These are phyloP conservation scores for Solanum ossicruentum DNA, from an alignment of 257 asterid species.

Conservation along the genomic window DNA sequence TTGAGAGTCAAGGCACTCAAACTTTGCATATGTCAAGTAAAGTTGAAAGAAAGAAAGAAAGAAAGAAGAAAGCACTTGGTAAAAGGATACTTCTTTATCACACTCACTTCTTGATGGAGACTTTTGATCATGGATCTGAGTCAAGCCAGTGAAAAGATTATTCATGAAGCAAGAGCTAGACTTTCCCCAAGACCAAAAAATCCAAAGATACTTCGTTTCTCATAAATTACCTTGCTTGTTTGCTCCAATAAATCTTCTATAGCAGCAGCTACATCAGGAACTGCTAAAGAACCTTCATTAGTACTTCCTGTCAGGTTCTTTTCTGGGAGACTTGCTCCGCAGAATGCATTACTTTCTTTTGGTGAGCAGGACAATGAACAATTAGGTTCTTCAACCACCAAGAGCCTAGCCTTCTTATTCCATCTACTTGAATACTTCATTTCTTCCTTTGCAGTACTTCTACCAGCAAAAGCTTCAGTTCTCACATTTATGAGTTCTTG, in stretches of 20 bases:
- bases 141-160: conserved; percentile 13
- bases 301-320: conserved; percentile 20
- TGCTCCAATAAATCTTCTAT: conserved; percentile 88
- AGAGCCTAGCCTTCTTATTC: conserved; percentile 43
- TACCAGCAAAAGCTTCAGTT: conserved; percentile 15
- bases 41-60: background rate
- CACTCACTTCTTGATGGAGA: conserved; percentile 44
- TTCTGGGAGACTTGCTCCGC: conserved; percentile 15
- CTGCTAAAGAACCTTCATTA: conserved; percentile 25
- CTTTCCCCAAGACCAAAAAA: background rate
- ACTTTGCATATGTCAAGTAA: background rate
- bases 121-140: conserved; percentile 66
- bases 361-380: conserved; percentile 8
- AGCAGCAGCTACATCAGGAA: conserved; percentile 86
- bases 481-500: conserved; percentile 26
- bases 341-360: conserved; percentile 1
- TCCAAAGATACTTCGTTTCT: background rate
- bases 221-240: conserved; percentile 60
- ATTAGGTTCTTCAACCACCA: conserved; percentile 20
- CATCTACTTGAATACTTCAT: conserved; percentile 15
- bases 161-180: background rate
- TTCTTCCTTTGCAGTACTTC: conserved; percentile 12
- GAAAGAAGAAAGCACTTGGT: background rate
- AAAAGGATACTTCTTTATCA: conserved; percentile 59
- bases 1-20: conserved; percentile 25